Base-by-base conservation (phyloP, 768 basidiomycete species). In the Hygrocybe punicea region DNA sequence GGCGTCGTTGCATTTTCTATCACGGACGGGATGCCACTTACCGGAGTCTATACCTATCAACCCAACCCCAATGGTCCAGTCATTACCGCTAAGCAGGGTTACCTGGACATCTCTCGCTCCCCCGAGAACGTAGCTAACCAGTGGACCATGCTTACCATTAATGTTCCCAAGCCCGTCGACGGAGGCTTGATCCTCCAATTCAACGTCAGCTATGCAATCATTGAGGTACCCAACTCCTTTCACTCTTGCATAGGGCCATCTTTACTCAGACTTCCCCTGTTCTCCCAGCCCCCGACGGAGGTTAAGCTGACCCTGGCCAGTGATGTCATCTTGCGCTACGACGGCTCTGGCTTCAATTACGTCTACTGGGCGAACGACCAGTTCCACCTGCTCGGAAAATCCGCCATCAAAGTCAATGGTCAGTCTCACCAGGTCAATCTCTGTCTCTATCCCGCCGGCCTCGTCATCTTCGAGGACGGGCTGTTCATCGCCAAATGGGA, bases 261-360 rank as follows among this genome's bases (percentile, higher is more conserved):
- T 33, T 49, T 16, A 49, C 47, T 49, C 29, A 49, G 10, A 6
- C 21, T 16, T 6, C n/a, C 19, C 11, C 36, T 37, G 36, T n/a
- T 9, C 39, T 17, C 21, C 6, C 21, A 51, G 50, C 50, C 50
- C 36, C 50, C 21, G n/a, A 51, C 50, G 5, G 50, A 51, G 50
- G 50, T 51, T 24, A 51, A 51, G 25, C 36, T 51, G 36, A 34
- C 19, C 2, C 29, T 51, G 29, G 29, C 50, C 23, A 14, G 33
- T 16, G 50, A 51, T 23, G 50, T 51, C 50, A 51, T 51, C 50
- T 34, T 51, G 50, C 50, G 50, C 36, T 51, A 51, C 16, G 50
- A 51, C 14, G 50, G 50, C n/a, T 23, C 50, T 23, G 33, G 6
- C 2, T 51, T 51, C 50, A 51, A 34, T 17, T 51, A 51, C 25